Base-by-base conservation (phyloP, 2,329 filamentous ascomycete genomes). In the Pochonia chlamydosporia region DNA sequence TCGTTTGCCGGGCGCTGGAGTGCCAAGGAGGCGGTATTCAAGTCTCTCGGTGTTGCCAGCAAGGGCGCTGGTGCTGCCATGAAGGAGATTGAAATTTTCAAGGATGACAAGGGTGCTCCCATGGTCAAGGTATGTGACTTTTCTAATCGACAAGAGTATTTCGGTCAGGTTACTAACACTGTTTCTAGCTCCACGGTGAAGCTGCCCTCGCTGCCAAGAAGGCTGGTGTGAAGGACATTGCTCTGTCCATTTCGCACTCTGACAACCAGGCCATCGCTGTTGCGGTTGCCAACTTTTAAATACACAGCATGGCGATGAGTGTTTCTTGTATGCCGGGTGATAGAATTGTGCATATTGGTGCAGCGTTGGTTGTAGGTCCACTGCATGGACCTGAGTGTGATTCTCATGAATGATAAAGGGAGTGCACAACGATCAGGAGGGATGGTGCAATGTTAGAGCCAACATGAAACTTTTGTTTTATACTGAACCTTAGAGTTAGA, bases 11-110 rank as follows among this genome's bases (percentile, higher is more conserved):
- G 93, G 43, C 84, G 90, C 57, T 99, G 93, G 93, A 92, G 86
- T 60, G 93, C 93, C 30, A 99, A 99, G 75, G 93, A 99, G 72
- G 93, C 93, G 24, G 91, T 99, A 1, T 99, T 99, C 79, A 99
- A 99, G 81, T 90, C 89, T 31, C 76, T 99, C 13, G 90, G 91
- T 56, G 91, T 97, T 11, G 72, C 79, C 57, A 86, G 91, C 68
- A 84, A 87, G 70, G 93, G 93, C 52, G 91, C 87, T 9, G 93
- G 95, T 54, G 92, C 93, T 50, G 78, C 89, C 14, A 69, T 99
- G 69, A 93, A 85, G 74, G 91, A 97, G 36, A 99, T 99, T 72
- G 95, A 99, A 72, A 92, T 99, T 59, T 68, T 81, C 52, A 85
- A 84, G 59, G 85, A 91, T 61, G 83, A 87, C 55, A 85, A 81